phyloP scores from a whole-genome alignment of 352 stramenopile genomes.

The Aphanomyces astaci region DNA sequence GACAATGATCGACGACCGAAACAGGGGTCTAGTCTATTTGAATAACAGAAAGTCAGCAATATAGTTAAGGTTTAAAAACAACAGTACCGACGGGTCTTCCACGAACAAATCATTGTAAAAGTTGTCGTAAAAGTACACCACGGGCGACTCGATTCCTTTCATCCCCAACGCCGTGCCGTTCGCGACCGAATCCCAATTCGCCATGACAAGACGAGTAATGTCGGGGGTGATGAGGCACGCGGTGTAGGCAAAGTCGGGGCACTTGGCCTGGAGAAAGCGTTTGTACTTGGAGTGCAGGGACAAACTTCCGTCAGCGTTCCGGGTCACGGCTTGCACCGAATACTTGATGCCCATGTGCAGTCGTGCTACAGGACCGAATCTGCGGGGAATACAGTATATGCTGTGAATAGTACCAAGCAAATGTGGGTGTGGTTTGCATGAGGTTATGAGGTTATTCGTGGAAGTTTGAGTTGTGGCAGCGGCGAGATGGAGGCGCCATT shows the following conservation, averaged over 20 bases:
- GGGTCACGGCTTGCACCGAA: conserved; percentile 15
- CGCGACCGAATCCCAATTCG: conserved; percentile 8
- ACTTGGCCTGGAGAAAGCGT: not conserved
- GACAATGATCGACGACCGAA: conserved; percentile 35
- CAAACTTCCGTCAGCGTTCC: conserved; percentile 1
- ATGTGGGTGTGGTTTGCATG: too few relatives aligned
- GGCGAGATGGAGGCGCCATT: too few relatives aligned
- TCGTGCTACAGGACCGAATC: too few relatives aligned
- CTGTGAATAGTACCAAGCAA: too few relatives aligned
- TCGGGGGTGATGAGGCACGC: not conserved
- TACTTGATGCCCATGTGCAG: conserved; percentile 7
- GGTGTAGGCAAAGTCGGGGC: conserved; percentile 10
- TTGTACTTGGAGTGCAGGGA: conserved; percentile 2
- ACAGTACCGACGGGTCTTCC: conserved; percentile 27
- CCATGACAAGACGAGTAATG: not conserved
- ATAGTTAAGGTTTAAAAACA: not conserved
- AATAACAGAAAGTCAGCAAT: too few relatives aligned
- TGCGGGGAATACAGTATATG: too few relatives aligned
- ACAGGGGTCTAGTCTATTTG: conserved; percentile 27
- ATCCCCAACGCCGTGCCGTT: not conserved
- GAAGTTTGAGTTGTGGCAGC: too few relatives aligned
- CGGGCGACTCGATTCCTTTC: conserved; percentile 21
- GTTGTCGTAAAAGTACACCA: conserved; percentile 34
- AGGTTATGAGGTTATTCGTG: too few relatives aligned
- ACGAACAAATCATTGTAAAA: conserved; percentile 39